Evolutionary conservation across 805 yeast genomes (phyloP).

Genomic region (Cyberlindnera amylophila): DNA sequence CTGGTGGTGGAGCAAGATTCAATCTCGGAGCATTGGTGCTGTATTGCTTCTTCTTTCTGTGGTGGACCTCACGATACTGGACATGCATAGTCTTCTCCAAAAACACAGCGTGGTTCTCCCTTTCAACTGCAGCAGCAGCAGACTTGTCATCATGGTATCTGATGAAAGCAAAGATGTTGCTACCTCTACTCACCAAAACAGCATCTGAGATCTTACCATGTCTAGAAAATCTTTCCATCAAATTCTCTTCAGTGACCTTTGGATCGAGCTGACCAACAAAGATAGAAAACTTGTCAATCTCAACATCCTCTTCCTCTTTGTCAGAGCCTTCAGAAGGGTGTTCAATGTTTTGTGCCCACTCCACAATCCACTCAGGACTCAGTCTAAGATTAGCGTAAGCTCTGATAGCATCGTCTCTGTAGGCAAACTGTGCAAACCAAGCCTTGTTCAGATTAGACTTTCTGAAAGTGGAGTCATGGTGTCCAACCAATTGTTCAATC

Average conservation of each 20-base stretch:
- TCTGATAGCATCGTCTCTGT: conserved; percentile 82
- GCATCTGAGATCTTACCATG: conserved; percentile 65
- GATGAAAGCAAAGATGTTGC: conserved; percentile 66
- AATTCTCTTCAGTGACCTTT: conserved; percentile 49
- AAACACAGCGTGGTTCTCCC: conserved; percentile 77
- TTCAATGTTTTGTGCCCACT: conserved; percentile 85
- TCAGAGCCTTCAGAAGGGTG: conserved; percentile 33
- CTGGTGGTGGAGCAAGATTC: conserved; percentile 78
- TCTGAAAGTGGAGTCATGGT: conserved; percentile 31
- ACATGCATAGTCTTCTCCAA: conserved; percentile 77
- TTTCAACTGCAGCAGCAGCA: conserved; percentile 84
- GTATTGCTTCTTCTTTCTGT: conserved; percentile 21
- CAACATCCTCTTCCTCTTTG: conserved; percentile 30
- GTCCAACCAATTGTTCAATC: conserved; percentile 59
- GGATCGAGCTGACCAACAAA: conserved; percentile 72
- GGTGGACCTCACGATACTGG: conserved; percentile 66
- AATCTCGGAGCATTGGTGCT: conserved; percentile 33
- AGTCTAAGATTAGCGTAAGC: conserved; percentile 70
- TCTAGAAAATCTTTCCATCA: conserved; percentile 53
- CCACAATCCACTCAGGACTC: conserved; percentile 53
- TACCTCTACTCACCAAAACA: conserved; percentile 49
- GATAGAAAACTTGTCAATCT: conserved; percentile 68
- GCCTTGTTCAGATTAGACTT: conserved; percentile 33
- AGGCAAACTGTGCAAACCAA: conserved; percentile 79
- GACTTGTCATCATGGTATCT: conserved; percentile 60